phyloP scores from a whole-genome alignment of 768 basidiomycete genomes.

The Naganishia vishniacii region DNA sequence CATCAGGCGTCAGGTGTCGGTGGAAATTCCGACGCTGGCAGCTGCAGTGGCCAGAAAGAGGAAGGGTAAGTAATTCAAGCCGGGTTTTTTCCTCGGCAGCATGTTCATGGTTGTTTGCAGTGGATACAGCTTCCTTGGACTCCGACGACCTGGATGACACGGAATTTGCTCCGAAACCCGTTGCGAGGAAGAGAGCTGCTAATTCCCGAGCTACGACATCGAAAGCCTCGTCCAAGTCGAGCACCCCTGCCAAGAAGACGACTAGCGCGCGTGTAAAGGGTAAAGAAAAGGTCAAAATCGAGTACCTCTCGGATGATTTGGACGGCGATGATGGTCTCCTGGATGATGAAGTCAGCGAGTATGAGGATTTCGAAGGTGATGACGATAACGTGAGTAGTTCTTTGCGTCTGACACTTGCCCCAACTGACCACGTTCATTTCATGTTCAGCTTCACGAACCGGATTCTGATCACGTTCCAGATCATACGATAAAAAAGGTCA shows the following conservation, averaged over 20 bases:
- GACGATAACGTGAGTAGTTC: constrained; percentile 4
- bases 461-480: constrained; percentile 14
- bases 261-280: constrained; percentile 34
- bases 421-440: background rate
- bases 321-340: background rate
- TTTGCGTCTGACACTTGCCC: background rate
- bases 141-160: constrained; percentile 4
- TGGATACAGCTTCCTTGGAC: background rate
- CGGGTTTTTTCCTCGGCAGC: background rate
- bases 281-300: constrained; percentile 43
- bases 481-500: constrained; percentile 14
- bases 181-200: background rate
- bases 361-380: constrained; percentile 15
- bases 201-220: background rate
- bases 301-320: constrained; percentile 21
- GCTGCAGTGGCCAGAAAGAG: background rate
- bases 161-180: background rate
- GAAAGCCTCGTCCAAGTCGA: constrained; percentile 6
- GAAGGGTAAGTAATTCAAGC: background rate
- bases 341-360: constrained; percentile 13
- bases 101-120: background rate
- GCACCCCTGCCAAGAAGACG: constrained; percentile 8
- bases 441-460: constrained; percentile 15
- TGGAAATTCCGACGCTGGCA: background rate
- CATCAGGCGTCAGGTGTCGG: constrained; percentile 7